Evolutionary conservation across 257 asterid species (phyloP), one percentile per base, ranked within the genome.

Genomic region (Vinca minor): DNA sequence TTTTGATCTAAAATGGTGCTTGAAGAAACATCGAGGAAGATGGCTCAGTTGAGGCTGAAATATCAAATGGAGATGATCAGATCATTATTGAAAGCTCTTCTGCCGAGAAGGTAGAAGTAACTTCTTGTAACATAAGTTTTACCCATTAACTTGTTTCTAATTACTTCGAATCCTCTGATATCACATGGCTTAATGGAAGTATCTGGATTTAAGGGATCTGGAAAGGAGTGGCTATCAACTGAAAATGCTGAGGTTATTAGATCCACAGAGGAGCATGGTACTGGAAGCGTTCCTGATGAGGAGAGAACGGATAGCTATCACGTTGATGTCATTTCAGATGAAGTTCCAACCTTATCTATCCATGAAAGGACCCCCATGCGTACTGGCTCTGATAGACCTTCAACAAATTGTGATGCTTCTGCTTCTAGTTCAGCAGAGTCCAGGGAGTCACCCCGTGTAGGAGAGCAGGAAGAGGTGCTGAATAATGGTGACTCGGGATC

Each of bases 1-100:
- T 25, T 45, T 26, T 36, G 28, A 45, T 45, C 41, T 56, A 3
- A 49, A 31, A 13, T 69, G 38, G 34, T 62, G 58, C 68, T 77
- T 83, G 77, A 82, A 93, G 99, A 77, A 84, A 90, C 77, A 73
- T 89, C 2, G 95, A 93, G 70, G 97, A 85, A 68, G 91, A 45
- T 79, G 95, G 73, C 73, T 72, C 89, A 29, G 82, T 63, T 52
- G 83, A 72, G 74, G 68, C 79, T 63, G 87, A 69, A 48, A 58
- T 63, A 57, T 72, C 80, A 67, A 75, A 76, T 70, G 83, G 72
- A 67, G 74, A 71, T 38, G 83, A 76, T 70, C 86, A 75, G 79
- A 74, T 46, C 54, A 75, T 75, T 68, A 76, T 52, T 63, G 94
- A 78, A 68, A 65, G 76, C 64, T 53, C 85, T 74, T 73, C 91